A percentile compares a stretch with the other conserved stretches of the same genome.
These are phyloP conservation scores for Magnaporthiopsis rhizophila DNA, from an alignment of 2,329 filamentous ascomycete genomes.

Conservation along the genomic window DNA sequence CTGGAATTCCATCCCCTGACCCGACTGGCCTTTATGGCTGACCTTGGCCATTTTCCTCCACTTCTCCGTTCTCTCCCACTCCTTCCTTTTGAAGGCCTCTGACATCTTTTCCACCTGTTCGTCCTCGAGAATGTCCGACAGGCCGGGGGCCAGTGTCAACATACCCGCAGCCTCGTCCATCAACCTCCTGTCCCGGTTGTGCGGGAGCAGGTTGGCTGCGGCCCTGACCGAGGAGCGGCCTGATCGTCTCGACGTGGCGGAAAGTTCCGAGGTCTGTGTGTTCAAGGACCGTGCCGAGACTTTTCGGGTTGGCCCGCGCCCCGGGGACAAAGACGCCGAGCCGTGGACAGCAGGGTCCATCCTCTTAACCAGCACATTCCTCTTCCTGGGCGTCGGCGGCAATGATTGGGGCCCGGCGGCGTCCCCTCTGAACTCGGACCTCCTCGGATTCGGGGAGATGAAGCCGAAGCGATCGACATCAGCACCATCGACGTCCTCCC, in stretches of 20 bases:
- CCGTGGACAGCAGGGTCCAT: slow-evolving; percentile 27
- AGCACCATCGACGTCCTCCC: slow-evolving; percentile 53
- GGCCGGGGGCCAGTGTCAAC: slow-evolving; percentile 50
- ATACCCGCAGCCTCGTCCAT: slow-evolving; percentile 62
- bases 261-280: slow-evolving; percentile 46
- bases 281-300: slow-evolving; percentile 50
- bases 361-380: slow-evolving; percentile 36
- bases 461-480: slow-evolving; percentile 64
- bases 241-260: slow-evolving; percentile 42
- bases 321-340: slow-evolving; percentile 27
- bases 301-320: slow-evolving; percentile 44
- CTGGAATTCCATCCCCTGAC: slow-evolving; percentile 57
- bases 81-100: slow-evolving; percentile 53
- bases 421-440: slow-evolving; percentile 31
- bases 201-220: slow-evolving; percentile 50
- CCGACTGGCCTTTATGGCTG: slow-evolving; percentile 39
- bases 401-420: slow-evolving; percentile 11
- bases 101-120: slow-evolving; percentile 42
- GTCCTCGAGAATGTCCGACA: slow-evolving; percentile 49
- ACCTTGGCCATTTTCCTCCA: slow-evolving; percentile 60
- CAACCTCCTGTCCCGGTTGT: slow-evolving; percentile 52
- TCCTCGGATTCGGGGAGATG: slow-evolving; percentile 42
- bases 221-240: slow-evolving; percentile 48
- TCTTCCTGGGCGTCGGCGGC: slow-evolving; percentile 36
- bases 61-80: slow-evolving; percentile 55